A percentile compares a stretch with the other conserved stretches of the same genome.
Conservation (phyloP, 2,329 filamentous ascomycete genomes). For the Biscogniauxia marginata region DNA sequence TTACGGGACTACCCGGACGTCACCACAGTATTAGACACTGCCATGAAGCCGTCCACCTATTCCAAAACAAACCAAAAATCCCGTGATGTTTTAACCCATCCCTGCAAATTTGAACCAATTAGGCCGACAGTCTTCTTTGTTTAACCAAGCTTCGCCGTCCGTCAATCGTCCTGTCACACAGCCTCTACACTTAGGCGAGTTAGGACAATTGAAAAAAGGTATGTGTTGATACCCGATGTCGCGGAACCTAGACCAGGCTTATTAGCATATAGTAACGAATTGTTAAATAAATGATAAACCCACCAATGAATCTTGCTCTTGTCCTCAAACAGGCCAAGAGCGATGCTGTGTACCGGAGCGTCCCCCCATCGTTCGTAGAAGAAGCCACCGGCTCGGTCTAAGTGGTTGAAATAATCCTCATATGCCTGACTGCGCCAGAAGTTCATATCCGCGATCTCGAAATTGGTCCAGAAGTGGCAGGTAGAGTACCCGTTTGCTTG, state of each 20-base stretch:
- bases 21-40: constrained; percentile 23
- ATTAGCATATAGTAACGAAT: constrained; percentile 17
- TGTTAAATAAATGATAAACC: constrained; percentile 30
- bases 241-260: constrained; percentile 72
- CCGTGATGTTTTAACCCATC: constrained; percentile 55
- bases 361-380: constrained; percentile 99
- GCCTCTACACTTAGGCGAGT: constrained; percentile 87
- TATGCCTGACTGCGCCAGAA: constrained; percentile 92
- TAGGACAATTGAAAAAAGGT: constrained; percentile 98
- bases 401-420: constrained; percentile 92
- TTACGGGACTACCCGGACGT: constrained; percentile 22
- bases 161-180: constrained; percentile 87
- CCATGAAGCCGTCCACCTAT: constrained; percentile 11
- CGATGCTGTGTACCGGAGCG: constrained; percentile 94
- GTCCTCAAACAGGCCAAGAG: constrained; percentile 88
- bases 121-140: constrained; percentile 89
- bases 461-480: constrained; percentile 99
- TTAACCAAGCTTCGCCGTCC: constrained; percentile 80
- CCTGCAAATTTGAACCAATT: constrained; percentile 97
- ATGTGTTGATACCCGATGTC: constrained; percentile 99
- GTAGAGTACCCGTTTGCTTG: constrained; percentile 93
- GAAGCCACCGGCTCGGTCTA: constrained; percentile 92
- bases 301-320: constrained; percentile 89
- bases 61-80: constrained; percentile 6
- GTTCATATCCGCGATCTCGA: constrained; percentile 89